These are phyloP conservation scores for Mollisiaceae sp. DNA, from an alignment of 2,329 filamentous ascomycete species.

Conservation along the genomic window DNA sequence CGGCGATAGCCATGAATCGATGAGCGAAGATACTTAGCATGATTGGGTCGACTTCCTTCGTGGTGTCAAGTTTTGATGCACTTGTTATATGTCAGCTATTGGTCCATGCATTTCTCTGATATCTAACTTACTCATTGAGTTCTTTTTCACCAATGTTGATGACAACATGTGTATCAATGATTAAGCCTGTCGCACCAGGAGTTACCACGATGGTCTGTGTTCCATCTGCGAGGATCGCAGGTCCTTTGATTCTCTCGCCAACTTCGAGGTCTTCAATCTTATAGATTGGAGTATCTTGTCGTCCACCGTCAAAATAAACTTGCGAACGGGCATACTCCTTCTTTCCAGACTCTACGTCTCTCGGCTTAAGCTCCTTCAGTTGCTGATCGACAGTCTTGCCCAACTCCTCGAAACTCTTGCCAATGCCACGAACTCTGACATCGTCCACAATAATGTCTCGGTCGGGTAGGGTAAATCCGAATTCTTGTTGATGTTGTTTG, in stretches of 20 bases:
- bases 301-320: constrained; percentile 86
- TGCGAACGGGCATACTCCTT: constrained; percentile 70
- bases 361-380: constrained; percentile 69
- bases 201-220: constrained; percentile 93
- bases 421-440: constrained; percentile 85
- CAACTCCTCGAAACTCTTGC: constrained; percentile 80
- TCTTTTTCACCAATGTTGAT: constrained; percentile 75
- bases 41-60: constrained; percentile 71
- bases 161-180: constrained; percentile 86
- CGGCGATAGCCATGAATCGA: constrained; percentile 84
- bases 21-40: constrained; percentile 81
- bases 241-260: constrained; percentile 76
- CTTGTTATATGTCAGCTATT: constrained; percentile 16
- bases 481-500: constrained; percentile 88
- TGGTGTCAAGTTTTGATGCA: constrained; percentile 39
- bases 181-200: constrained; percentile 74
- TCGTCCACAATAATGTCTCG: constrained; percentile 91
- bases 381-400: constrained; percentile 87
- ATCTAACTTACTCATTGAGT: constrained; percentile 48
- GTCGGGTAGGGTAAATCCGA: constrained; percentile 86
- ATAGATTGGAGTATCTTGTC: constrained; percentile 80
- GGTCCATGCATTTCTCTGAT: background rate
- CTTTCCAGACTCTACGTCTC: constrained; percentile 47
- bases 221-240: constrained; percentile 84
- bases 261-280: constrained; percentile 76